Base-by-base conservation (phyloP, 2,329 filamentous ascomycete genomes). In the Lecanicillium sp. region DNA sequence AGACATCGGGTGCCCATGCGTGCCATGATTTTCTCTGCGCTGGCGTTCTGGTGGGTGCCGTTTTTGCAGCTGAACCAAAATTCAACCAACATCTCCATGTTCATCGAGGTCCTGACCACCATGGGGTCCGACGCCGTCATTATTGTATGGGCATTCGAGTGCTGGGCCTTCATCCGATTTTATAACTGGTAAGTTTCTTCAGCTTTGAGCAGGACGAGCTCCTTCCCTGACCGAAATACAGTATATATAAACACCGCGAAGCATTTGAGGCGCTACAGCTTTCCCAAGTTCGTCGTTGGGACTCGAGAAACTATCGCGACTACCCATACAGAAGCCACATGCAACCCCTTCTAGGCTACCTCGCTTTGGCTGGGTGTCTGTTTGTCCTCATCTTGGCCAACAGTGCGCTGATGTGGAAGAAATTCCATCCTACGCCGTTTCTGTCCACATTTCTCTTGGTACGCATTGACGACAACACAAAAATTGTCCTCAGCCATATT, bases 131-230 rank as follows among this genome's bases (percentile, higher is more conserved):
- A 65, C 4, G 60, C 57, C 2, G 60, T 62, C 14, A 52, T 67
- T 7, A 60, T 71, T 14, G 65, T 70, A 4, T 72, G 68, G 69
- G 60, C 62, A 1, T 70, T 63, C 42, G 61, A 69, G 46, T 70
- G 66, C 42, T 57, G 62, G 52, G 68, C 68, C 1, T 72, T 67
- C 33, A 65, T 71, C 21, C 53, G 59, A 4, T 69, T 62, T 46
- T 67, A 67, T 35, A 55, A 65, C 27, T 67, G 62, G 62, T 60
- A 47, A 52, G 59, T 45, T n/a, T 15, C 11, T 4, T 4, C n/a
- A 17, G 11, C 17, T 11, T 15, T 23, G 29, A 29, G 36, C 10
- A 48, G 5, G 17, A 2, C 10, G 9, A 30, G 17, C 23, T 3
- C 15, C n/a, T 27, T 15, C 21, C 24, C 19, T 44, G 14, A 46